phyloP scores from a whole-genome alignment of 345 rosid species.

The Arabis alpina region DNA sequence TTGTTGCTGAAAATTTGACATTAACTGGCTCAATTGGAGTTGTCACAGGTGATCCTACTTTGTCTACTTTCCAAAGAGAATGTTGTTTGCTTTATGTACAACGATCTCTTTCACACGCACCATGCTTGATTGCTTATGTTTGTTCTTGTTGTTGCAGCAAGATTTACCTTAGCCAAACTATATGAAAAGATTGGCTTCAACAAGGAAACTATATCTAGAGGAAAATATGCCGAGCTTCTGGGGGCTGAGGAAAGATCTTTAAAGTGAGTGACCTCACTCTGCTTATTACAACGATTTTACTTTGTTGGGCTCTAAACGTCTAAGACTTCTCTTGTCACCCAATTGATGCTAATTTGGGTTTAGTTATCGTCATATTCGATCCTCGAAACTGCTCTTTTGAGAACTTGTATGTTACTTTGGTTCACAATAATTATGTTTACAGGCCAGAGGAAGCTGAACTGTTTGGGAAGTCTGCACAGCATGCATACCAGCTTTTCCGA shows the following conservation, averaged over 20 bases:
- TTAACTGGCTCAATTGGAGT: constrained; percentile 94
- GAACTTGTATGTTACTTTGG: constrained; percentile 7
- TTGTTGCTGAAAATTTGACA: constrained; percentile 82
- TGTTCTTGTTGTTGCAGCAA: constrained; percentile 55
- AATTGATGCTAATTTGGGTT: constrained; percentile 4
- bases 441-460: constrained; percentile 95
- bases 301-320: constrained; percentile 1
- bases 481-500: constrained; percentile 78
- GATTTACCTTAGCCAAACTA: constrained; percentile 77
- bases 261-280: constrained; percentile 55
- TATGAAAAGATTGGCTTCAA: constrained; percentile 91
- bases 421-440: constrained; percentile 31
- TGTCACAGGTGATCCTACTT: constrained; percentile 68
- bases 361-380: constrained; percentile 4
- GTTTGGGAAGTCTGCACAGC: constrained; percentile 79
- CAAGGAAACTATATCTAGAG: constrained; percentile 93
- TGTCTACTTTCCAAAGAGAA: constrained; percentile 21
- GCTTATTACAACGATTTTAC: background rate
- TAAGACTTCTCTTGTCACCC: constrained; percentile 10
- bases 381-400: constrained; percentile 17
- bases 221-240: constrained; percentile 84
- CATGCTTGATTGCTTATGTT: constrained; percentile 20
- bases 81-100: constrained; percentile 11
- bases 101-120: background rate
- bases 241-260: constrained; percentile 89